Percentiles rank a stretch among this genome's conserved stretches.
These are phyloP conservation scores for Schwanniomyces polymorphus DNA, from an alignment of 805 yeast species.

Conservation along the genomic window DNA sequence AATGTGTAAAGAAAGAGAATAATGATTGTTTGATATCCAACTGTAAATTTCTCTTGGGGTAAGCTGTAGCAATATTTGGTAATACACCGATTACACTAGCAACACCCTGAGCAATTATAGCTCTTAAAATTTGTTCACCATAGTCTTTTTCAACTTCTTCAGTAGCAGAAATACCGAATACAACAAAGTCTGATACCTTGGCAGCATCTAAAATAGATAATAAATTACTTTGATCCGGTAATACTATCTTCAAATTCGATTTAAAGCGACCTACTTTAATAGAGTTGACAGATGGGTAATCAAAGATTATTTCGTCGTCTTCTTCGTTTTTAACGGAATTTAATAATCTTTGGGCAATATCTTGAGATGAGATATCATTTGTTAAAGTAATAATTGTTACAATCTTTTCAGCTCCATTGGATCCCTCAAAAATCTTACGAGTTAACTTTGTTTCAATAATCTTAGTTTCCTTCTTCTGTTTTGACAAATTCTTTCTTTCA, in stretches of 20 bases:
- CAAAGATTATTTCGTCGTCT: constrained; percentile 25
- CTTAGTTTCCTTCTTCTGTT: constrained; percentile 75
- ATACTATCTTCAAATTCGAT: constrained; percentile 68
- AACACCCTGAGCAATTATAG: constrained; percentile 89
- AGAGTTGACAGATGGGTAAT: constrained; percentile 51
- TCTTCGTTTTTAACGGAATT: constrained; percentile 36
- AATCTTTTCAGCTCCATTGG: constrained; percentile 78
- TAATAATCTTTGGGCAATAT: constrained; percentile 54
- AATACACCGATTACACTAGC: constrained; percentile 79
- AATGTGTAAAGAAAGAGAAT: constrained; percentile 40
- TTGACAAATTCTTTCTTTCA: constrained; percentile 76
- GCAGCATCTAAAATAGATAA: constrained; percentile 80
- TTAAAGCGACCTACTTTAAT: constrained; percentile 65
- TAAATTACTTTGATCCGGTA: constrained; percentile 69
- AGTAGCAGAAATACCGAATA: constrained; percentile 85
- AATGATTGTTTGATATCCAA: constrained; percentile 52
- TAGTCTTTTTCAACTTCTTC: constrained; percentile 75
- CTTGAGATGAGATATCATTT: constrained; percentile 58
- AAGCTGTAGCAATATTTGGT: constrained; percentile 66
- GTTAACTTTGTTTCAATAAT: constrained; percentile 56
- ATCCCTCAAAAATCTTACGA: constrained; percentile 77
- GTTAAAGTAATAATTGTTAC: constrained; percentile 81
- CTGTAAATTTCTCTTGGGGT: constrained; percentile 75
- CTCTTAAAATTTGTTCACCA: constrained; percentile 89
- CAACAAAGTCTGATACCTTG: constrained; percentile 83